A percentile compares a stretch with the other conserved stretches of the same genome.
Conservation (phyloP, 2,329 filamentous ascomycete species). For the Xylariaceae sp. region DNA sequence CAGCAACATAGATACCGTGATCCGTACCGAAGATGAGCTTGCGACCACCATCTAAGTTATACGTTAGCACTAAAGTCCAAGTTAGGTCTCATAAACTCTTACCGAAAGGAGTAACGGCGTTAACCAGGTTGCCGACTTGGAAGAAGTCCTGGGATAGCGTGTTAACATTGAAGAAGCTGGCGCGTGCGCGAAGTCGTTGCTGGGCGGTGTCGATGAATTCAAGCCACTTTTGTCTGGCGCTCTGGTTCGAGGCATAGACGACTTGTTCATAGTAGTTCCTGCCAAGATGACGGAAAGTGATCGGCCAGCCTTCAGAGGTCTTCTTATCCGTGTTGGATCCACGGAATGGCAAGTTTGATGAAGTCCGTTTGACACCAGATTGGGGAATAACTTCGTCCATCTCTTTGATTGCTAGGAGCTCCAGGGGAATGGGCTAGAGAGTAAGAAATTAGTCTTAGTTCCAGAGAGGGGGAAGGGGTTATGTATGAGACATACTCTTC, state of each 20-base stretch:
- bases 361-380: constrained; percentile 76
- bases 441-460: constrained; percentile 10
- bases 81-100: constrained; percentile 34
- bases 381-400: constrained; percentile 94
- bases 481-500: constrained; percentile 47
- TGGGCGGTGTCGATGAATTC: constrained; percentile 92
- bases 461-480: not conserved
- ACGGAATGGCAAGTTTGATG: constrained; percentile 65
- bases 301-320: constrained; percentile 75
- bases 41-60: constrained; percentile 73
- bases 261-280: constrained; percentile 93
- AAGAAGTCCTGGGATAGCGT: constrained; percentile 57
- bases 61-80: constrained; percentile 15
- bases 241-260: constrained; percentile 78
- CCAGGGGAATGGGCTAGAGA: constrained; percentile 76
- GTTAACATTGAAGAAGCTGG: constrained; percentile 81
- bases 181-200: constrained; percentile 75
- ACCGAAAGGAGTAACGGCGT: constrained; percentile 90
- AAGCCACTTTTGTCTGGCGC: constrained; percentile 91
- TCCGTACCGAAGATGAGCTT: constrained; percentile 95
- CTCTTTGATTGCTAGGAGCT: constrained; percentile 86
- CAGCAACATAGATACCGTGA: constrained; percentile 85
- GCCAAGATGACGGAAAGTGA: constrained; percentile 92
- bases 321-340: constrained; percentile 49
- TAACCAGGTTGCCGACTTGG: constrained; percentile 70